Conservation (phyloP, 1,139 yeast genomes). For the Kurtzmaniella quercitrusa region DNA sequence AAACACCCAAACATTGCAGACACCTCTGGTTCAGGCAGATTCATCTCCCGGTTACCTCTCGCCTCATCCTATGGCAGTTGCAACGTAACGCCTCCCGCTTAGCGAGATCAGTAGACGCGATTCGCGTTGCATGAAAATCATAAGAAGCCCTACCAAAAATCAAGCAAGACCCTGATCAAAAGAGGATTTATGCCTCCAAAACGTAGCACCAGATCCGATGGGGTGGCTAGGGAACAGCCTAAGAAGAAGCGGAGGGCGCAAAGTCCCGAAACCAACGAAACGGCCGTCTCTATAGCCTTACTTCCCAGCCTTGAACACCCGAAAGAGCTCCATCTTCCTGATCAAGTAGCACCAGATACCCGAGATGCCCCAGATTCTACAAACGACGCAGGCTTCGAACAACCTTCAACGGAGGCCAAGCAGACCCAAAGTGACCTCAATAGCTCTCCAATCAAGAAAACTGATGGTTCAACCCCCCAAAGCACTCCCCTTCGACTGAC, state of each 20-base stretch:
- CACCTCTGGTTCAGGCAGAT: too few species aligned
- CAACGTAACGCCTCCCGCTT: background rate
- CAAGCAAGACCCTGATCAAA: background rate
- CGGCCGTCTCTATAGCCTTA: background rate
- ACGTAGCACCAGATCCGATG: background rate
- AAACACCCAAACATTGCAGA: too few species aligned
- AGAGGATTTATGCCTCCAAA: background rate
- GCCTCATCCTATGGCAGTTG: background rate
- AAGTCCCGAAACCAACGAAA: background rate
- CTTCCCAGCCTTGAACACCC: background rate
- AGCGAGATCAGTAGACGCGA: background rate
- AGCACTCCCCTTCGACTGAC: background rate
- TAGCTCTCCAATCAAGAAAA: conserved; percentile 1
- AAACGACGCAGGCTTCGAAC: background rate
- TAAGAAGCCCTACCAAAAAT: background rate
- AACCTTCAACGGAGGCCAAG: background rate
- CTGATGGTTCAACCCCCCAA: background rate
- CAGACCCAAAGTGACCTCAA: background rate
- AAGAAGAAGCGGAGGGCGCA: background rate
- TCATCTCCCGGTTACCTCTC: background rate
- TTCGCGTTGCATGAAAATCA: background rate
- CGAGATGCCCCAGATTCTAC: background rate
- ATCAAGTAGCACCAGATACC: too few species aligned
- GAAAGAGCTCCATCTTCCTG: too few species aligned
- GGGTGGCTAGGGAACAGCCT: background rate